Percentiles rank a stretch among this genome's conserved stretches.
phyloP scores from a whole-genome alignment of 768 basidiomycete species.

The Boletus bicolor region DNA sequence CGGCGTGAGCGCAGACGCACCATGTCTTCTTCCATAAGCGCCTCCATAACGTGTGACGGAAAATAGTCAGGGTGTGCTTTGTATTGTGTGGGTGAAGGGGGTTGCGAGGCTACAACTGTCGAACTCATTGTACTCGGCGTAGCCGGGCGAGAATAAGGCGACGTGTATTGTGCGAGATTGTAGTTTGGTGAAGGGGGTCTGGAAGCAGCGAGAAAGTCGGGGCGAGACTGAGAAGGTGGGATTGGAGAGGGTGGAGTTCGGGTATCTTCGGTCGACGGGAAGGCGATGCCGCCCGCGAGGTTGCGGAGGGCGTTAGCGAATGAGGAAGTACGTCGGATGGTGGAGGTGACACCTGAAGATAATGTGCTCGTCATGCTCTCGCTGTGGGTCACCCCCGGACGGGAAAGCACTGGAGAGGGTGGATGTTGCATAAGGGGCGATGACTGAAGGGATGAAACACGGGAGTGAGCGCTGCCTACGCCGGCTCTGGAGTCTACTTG shows the following conservation, averaged over 20 bases:
- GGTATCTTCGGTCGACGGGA: conserved; percentile 60
- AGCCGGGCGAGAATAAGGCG: conserved; percentile 64
- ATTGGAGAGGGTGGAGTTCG: conserved; percentile 37
- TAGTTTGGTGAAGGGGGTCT: conserved; percentile 77
- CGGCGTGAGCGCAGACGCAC: conserved; percentile 78
- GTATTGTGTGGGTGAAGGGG: conserved; percentile 33
- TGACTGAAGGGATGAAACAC: conserved; percentile 49
- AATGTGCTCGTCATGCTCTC: conserved; percentile 64
- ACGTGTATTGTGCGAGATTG: conserved; percentile 71
- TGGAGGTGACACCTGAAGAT: conserved; percentile 61
- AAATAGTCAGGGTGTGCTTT: conserved; percentile 51
- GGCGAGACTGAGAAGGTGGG: conserved; percentile 19
- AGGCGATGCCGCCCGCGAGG: conserved; percentile 67
- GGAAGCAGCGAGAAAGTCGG: conserved; percentile 42
- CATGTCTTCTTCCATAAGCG: conserved; percentile 92
- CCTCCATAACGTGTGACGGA: conserved; percentile 81
- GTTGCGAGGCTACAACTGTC: conserved; percentile 24
- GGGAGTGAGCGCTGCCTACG: conserved; percentile 35
- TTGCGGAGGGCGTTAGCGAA: conserved; percentile 74
- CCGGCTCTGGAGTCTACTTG: conserved; percentile 37
- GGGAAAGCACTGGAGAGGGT: conserved; percentile 44
- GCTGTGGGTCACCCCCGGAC: conserved; percentile 51
- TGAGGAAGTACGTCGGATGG: conserved; percentile 73
- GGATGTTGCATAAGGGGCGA: conserved; percentile 44
- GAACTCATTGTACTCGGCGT: conserved; percentile 35